Percentiles rank a stretch among this genome's conserved stretches.
Evolutionary conservation across 2,329 filamentous ascomycete genomes (phyloP).

Genomic region (Gaeumannomyces tritici): DNA sequence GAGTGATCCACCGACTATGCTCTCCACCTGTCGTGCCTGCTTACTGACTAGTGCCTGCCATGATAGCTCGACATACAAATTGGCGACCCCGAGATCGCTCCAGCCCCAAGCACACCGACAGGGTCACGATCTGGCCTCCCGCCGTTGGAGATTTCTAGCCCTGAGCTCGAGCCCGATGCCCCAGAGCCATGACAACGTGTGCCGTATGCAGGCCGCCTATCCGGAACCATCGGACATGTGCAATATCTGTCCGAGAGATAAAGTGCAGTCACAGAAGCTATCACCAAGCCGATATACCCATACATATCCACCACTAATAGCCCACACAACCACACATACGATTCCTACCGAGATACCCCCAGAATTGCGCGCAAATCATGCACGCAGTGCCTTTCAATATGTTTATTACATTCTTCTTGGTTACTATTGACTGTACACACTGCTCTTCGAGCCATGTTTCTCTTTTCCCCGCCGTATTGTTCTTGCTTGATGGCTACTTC

Average conservation of each 20-base stretch:
- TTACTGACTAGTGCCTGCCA: neutral
- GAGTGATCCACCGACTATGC: neutral
- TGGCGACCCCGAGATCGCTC: slow-evolving; percentile 14
- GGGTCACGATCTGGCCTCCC: slow-evolving; percentile 6
- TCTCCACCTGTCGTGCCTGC: neutral
- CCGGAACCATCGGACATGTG: no score
- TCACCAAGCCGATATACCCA: no score
- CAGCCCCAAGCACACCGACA: slow-evolving; percentile 12
- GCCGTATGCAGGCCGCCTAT: no score
- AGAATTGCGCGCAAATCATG: neutral
- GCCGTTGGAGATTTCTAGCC: no score
- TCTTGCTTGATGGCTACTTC: neutral
- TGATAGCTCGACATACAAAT: slow-evolving; percentile 15
- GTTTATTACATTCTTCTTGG: neutral
- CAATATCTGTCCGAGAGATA: no score
- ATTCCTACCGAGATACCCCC: neutral
- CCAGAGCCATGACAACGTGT: no score
- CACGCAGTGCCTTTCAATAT: neutral
- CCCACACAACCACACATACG: no score
- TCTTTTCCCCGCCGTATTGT: neutral
- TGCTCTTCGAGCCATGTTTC: neutral
- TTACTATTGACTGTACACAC: neutral
- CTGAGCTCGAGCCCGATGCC: no score
- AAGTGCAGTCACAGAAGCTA: no score
- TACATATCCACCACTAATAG: no score